phyloP scores from a whole-genome alignment of 2,329 filamentous ascomycete species.

The Epichloe scottii region DNA sequence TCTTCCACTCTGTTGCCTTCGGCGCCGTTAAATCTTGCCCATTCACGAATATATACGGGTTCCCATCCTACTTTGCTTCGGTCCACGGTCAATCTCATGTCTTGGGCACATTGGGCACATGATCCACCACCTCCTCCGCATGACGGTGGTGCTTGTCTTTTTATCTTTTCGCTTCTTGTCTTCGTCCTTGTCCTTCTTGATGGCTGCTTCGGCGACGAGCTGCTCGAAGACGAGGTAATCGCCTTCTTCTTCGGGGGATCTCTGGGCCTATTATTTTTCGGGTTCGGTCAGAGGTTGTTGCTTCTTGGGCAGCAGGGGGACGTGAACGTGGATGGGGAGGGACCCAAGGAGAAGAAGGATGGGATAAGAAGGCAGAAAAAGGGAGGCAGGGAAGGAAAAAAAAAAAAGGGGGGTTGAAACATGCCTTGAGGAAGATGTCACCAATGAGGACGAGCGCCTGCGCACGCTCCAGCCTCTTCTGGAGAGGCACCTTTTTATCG shows the following conservation, averaged over 20 bases:
- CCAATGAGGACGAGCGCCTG: constrained; percentile 81
- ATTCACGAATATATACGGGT: background rate
- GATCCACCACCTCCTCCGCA: constrained; percentile 14
- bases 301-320: too few species aligned
- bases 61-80: background rate
- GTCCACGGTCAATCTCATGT: background rate
- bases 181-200: constrained; percentile 84
- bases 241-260: constrained; percentile 89
- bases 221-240: constrained; percentile 99
- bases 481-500: constrained; percentile 62
- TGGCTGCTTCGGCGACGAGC: constrained; percentile 88
- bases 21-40: background rate
- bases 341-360: too few species aligned
- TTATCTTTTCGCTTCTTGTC: constrained; percentile 51
- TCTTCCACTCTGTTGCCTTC: too few species aligned
- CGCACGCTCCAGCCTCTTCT: constrained; percentile 82
- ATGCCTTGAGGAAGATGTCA: constrained; percentile 78
- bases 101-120: constrained; percentile 15
- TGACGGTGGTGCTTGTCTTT: constrained; percentile 28
- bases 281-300: too few species aligned
- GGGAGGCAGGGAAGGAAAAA: background rate
- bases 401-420: constrained; percentile 9
- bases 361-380: background rate
- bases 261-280: constrained; percentile 50
- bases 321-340: too few species aligned